These are phyloP conservation scores for Lactarius indigo DNA, from an alignment of 768 basidiomycete genomes.

Conservation along the genomic window DNA sequence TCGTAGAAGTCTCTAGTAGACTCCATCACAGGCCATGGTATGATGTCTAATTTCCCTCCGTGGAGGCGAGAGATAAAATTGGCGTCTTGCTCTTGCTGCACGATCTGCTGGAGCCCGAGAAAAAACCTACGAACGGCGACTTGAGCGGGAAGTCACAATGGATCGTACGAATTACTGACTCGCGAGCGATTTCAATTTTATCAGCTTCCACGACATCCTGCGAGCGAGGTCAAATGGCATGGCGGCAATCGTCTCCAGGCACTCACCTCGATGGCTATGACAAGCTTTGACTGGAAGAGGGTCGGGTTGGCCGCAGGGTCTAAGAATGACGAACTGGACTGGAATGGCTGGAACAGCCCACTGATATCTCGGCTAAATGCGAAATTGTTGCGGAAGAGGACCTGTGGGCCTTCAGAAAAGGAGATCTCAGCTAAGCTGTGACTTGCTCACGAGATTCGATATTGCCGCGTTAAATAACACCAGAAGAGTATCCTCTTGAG, in stretches of 20 bases:
- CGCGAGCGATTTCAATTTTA: constrained; percentile 51
- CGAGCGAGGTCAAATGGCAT: not conserved
- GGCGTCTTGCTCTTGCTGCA: constrained; percentile 54
- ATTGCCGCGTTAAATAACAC: constrained; percentile 64
- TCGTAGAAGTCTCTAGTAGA: constrained; percentile 58
- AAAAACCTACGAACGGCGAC: constrained; percentile 42
- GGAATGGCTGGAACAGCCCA: constrained; percentile 60
- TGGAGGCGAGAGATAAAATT: constrained; percentile 64
- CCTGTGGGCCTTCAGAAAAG: constrained; percentile 34
- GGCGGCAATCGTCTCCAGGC: not conserved
- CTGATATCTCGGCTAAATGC: constrained; percentile 57
- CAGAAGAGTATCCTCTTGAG: constrained; percentile 60
- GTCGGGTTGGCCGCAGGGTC: constrained; percentile 58
- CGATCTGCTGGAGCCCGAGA: constrained; percentile 56
- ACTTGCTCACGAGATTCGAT: constrained; percentile 48
- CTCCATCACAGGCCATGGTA: constrained; percentile 67
- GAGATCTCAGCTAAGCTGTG: not conserved
- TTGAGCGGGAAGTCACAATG: not conserved
- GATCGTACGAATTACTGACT: constrained; percentile 37
- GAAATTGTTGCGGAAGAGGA: constrained; percentile 64
- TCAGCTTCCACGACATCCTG: constrained; percentile 65
- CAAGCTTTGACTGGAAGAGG: constrained; percentile 57
- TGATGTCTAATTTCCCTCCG: constrained; percentile 49
- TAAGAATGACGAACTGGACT: constrained; percentile 52
- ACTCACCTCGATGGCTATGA: constrained; percentile 59